Evolutionary conservation across 306 rosid genomes (phyloP), one percentile per base, ranked within the genome.

Genomic region (Echinosophora koreensis): DNA sequence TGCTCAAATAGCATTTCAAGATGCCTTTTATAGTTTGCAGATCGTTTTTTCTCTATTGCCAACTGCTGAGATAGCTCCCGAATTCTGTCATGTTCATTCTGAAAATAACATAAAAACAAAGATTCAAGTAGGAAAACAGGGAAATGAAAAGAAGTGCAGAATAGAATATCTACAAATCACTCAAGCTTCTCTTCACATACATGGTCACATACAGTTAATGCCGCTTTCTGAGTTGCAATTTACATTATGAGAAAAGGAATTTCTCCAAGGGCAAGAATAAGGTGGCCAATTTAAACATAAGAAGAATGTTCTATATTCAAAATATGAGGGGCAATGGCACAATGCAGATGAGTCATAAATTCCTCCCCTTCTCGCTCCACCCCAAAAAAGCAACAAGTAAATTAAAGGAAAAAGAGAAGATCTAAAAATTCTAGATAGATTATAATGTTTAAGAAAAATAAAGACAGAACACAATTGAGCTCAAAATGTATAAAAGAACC

Each of bases 71-170:
- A 83, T 63, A 95, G 82, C 78, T 95, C 99, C 69, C 89, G 92
- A 61, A 95, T 89, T 85, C 88, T 95, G 74, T 95, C 99, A 11
- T 89, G 96, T 62, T 95, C 96, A 52, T 80, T 92, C 99, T 92
- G 87, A 79, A 66, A 73, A 34, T 51, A 70, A 39, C 41, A 83
- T 58, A 8, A 73, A 61, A 69, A 76, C 39, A 61, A 49, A 46
- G 78, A 58, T 59, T 56, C 46, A 69, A 80, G 72, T 44, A 49
- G 75, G 35, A 47, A n/a, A 32, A 37, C 27, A 52, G 34, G 9
- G 62, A 61, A 15, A 4, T 34, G 50, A 57, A 54, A 80, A 73
- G 66, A 30, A 52, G 61, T 2, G 37, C 41, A 16, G 2, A 76
- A 65, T 59, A 37, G 13, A 73, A 54, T 74, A 54, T 57, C 34